Percentiles rank a stretch among this genome's conserved stretches.
Evolutionary conservation across 768 basidiomycete genomes (phyloP).

Genomic region (Mycena galopus): DNA sequence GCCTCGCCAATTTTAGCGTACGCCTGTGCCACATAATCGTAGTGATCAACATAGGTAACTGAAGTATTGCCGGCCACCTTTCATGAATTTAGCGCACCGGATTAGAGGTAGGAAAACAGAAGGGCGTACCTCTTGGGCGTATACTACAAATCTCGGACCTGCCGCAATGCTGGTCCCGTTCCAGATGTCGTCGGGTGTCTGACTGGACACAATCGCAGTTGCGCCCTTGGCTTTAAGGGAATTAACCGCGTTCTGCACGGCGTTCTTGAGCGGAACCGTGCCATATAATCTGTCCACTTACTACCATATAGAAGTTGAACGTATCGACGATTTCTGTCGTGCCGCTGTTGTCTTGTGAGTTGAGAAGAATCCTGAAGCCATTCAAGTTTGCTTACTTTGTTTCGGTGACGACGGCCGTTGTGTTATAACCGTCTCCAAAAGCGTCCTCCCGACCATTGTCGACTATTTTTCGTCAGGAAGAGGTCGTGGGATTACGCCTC

Average conservation of each 20-base stretch:
- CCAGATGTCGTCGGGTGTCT: slow-evolving; percentile 62
- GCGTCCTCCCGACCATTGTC: slow-evolving; percentile 60
- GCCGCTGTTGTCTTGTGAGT: slow-evolving; percentile 44
- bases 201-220: slow-evolving; percentile 60
- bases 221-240: slow-evolving; percentile 60
- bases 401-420: slow-evolving; percentile 51
- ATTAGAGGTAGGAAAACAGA: background rate
- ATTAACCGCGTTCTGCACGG: slow-evolving; percentile 23
- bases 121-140: slow-evolving; percentile 45
- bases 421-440: slow-evolving; percentile 52
- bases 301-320: slow-evolving; percentile 51
- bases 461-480: slow-evolving; percentile 21
- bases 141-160: slow-evolving; percentile 59
- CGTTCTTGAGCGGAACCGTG: too few relatives aligned
- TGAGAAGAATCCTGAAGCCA: background rate
- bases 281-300: too few relatives aligned
- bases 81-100: background rate
- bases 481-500: too few relatives aligned
- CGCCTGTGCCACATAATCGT: slow-evolving; percentile 57
- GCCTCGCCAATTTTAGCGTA: slow-evolving; percentile 56
- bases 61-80: slow-evolving; percentile 51
- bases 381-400: slow-evolving; percentile 44
- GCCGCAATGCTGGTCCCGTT: slow-evolving; percentile 48
- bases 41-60: slow-evolving; percentile 61
- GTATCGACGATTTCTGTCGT: slow-evolving; percentile 56